Percentiles rank a stretch among this genome's conserved stretches.
phyloP scores from a whole-genome alignment of 1,139 yeast species.

The Suhomyces atakaporum region DNA sequence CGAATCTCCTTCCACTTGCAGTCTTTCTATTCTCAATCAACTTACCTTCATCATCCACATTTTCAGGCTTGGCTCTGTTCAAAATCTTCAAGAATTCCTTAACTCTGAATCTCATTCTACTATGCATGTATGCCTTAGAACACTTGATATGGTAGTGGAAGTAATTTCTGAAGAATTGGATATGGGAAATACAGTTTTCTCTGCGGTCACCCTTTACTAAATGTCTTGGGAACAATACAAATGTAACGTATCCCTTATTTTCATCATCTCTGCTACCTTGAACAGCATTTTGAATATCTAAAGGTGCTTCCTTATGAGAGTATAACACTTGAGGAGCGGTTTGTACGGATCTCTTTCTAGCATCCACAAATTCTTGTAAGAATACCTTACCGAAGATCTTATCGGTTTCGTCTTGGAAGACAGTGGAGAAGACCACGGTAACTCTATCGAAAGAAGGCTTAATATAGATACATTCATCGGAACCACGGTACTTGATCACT shows the following conservation, averaged over 20 bases:
- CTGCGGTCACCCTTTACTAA: slow-evolving; percentile 68
- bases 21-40: slow-evolving; percentile 70
- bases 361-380: slow-evolving; percentile 95
- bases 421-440: slow-evolving; percentile 91
- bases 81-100: slow-evolving; percentile 90
- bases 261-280: slow-evolving; percentile 47
- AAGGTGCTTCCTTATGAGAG: slow-evolving; percentile 88
- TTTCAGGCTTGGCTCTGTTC: slow-evolving; percentile 96
- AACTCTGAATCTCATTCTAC: slow-evolving; percentile 96
- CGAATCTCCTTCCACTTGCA: slow-evolving; percentile 80
- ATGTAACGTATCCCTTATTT: slow-evolving; percentile 72
- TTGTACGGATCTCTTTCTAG: slow-evolving; percentile 93
- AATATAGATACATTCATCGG: slow-evolving; percentile 83
- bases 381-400: slow-evolving; percentile 93
- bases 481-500: slow-evolving; percentile 82
- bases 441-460: slow-evolving; percentile 95
- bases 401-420: slow-evolving; percentile 96
- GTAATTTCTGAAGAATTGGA: slow-evolving; percentile 89
- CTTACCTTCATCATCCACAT: slow-evolving; percentile 67
- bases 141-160: slow-evolving; percentile 98
- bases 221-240: slow-evolving; percentile 77
- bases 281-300: slow-evolving; percentile 64
- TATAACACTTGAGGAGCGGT: slow-evolving; percentile 98
- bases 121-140: slow-evolving; percentile 97
- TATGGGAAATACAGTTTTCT: slow-evolving; percentile 84